A percentile compares a stretch with the other conserved stretches of the same genome.
Conservation (phyloP, 164 flowering plant species). For the Houttuynia cordata region DNA sequence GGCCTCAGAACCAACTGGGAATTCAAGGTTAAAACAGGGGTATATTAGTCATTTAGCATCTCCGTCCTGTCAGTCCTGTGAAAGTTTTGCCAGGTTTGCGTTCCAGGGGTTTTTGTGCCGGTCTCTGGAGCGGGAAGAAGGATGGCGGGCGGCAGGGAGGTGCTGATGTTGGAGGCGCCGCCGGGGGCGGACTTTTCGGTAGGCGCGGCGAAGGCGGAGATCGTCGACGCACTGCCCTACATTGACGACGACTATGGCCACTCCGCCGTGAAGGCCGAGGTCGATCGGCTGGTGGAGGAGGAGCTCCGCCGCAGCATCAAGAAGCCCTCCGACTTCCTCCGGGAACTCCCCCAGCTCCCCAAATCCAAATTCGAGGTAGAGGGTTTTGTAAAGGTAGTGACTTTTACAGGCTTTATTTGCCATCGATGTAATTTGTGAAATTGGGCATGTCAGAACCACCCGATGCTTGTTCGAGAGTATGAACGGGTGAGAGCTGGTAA, state of each 20-base stretch:
- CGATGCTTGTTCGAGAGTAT: constrained; percentile 91
- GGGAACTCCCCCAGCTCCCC: constrained; percentile 60
- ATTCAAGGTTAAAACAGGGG: too few relatives aligned
- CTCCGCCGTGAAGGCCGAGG: constrained; percentile 59
- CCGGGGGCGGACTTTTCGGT: constrained; percentile 27
- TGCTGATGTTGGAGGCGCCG: constrained; percentile 81
- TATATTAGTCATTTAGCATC: too few relatives aligned
- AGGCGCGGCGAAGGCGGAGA: constrained; percentile 27
- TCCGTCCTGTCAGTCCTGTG: too few relatives aligned
- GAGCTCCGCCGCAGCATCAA: constrained; percentile 84
- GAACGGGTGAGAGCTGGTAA: constrained; percentile 86
- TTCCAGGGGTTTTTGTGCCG: too few relatives aligned
- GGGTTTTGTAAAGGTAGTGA: neutral
- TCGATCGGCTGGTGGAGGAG: constrained; percentile 76
- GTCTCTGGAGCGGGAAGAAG: constrained; percentile 1
- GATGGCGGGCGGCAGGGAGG: constrained; percentile 25
- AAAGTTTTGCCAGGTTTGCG: too few relatives aligned
- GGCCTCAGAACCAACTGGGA: too few relatives aligned
- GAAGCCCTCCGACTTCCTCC: constrained; percentile 82
- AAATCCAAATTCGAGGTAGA: constrained; percentile 53
- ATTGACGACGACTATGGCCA: constrained; percentile 57
- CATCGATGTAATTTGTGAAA: neutral
- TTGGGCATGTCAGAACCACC: constrained; percentile 50
- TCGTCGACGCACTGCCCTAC: constrained; percentile 27
- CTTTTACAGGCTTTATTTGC: constrained; percentile 3